phyloP scores from a whole-genome alignment of 192 early-diverging fungal genomes.

The Neocallimastix lanati region DNA sequence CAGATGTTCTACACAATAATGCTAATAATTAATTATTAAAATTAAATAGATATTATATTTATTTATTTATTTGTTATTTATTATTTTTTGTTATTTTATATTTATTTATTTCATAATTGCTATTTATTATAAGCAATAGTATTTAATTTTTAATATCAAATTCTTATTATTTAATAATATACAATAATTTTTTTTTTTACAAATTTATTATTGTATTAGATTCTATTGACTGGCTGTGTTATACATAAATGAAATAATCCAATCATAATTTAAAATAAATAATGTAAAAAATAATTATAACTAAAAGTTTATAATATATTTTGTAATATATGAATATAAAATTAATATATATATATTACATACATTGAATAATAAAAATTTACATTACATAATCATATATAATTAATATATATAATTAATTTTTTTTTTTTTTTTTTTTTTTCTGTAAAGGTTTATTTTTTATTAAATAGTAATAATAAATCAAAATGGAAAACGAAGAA shows the following conservation, averaged over 20 bases:
- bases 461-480: neutral
- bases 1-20: too few relatives aligned
- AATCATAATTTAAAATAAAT: neutral
- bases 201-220: neutral
- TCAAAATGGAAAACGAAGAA: constrained; percentile 8
- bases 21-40: too few relatives aligned
- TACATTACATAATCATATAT: too few relatives aligned
- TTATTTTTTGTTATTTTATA: too few relatives aligned
- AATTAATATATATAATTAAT: neutral
- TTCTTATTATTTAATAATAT: too few relatives aligned
- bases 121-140: too few relatives aligned
- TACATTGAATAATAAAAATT: too few relatives aligned
- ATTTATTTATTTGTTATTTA: too few relatives aligned
- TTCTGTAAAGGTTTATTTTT: neutral
- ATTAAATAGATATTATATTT: too few relatives aligned
- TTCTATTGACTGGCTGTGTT: neutral
- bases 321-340: neutral
- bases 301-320: neutral
- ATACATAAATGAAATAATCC: neutral
- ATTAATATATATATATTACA: neutral
- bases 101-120: too few relatives aligned
- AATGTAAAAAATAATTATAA: neutral
- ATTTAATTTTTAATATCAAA: too few relatives aligned
- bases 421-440: neutral
- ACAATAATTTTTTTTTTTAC: too few relatives aligned